Evolutionary conservation across 2,329 filamentous ascomycete species (phyloP).

Genomic region (Endocalyx cinctus): DNA sequence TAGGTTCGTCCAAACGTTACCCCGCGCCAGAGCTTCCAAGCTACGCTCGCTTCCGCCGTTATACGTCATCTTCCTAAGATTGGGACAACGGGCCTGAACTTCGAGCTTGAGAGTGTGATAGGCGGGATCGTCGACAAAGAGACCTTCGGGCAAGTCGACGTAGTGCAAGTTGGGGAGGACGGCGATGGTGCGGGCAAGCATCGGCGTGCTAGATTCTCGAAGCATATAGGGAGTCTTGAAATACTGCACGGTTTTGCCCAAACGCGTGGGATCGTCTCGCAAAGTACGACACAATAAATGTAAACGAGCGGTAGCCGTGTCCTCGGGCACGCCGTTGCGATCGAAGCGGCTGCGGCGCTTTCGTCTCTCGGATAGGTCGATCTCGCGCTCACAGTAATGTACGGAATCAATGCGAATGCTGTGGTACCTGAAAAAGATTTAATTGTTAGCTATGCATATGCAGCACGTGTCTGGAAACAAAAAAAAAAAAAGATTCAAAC

Average conservation of each 20-base stretch:
- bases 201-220: slow-evolving; percentile 77
- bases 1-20: slow-evolving; percentile 63
- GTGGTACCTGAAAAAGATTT: slow-evolving; percentile 72
- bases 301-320: slow-evolving; percentile 72
- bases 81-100: slow-evolving; percentile 75
- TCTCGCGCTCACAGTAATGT: slow-evolving; percentile 89
- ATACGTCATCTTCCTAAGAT: slow-evolving; percentile 88
- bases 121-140: slow-evolving; percentile 74
- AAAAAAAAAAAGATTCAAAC: no score
- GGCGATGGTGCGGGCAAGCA: slow-evolving; percentile 80
- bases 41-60: slow-evolving; percentile 71
- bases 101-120: slow-evolving; percentile 77
- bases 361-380: slow-evolving; percentile 71
- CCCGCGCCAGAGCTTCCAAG: slow-evolving; percentile 64
- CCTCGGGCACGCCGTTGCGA: slow-evolving; percentile 73
- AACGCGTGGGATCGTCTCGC: slow-evolving; percentile 64
- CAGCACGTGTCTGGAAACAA: no score
- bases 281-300: slow-evolving; percentile 77
- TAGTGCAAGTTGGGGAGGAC: slow-evolving; percentile 81
- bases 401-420: slow-evolving; percentile 91
- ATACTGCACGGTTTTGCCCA: slow-evolving; percentile 68
- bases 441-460: no score
- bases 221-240: slow-evolving; percentile 95
- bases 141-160: slow-evolving; percentile 83
- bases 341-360: slow-evolving; percentile 70